These are phyloP conservation scores for Penicillium sp. DNA, from an alignment of 2,329 filamentous ascomycete species.

Conservation along the genomic window DNA sequence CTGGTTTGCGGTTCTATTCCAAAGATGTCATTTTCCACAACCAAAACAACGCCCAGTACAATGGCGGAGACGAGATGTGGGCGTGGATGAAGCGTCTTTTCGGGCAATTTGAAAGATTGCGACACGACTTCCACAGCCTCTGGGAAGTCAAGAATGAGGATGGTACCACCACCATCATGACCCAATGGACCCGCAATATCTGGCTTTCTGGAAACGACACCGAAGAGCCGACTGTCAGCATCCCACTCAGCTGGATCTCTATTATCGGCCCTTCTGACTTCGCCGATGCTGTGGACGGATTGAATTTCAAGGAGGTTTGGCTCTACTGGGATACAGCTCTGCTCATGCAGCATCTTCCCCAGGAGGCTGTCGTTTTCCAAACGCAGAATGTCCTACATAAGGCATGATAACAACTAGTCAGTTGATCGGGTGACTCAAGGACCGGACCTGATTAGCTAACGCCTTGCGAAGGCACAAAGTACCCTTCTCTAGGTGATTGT, in stretches of 20 bases:
- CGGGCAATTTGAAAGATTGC: constrained; percentile 18
- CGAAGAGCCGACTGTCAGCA: constrained; percentile 15
- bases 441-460: neutral
- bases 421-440: neutral
- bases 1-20: constrained; percentile 16
- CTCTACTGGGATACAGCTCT: constrained; percentile 18
- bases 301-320: constrained; percentile 18
- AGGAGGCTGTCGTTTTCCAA: constrained; percentile 16
- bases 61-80: constrained; percentile 23
- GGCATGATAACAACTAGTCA: neutral
- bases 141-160: constrained; percentile 19
- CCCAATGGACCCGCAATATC: constrained; percentile 16
- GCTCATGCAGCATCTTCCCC: constrained; percentile 10
- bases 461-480: neutral
- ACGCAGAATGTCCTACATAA: constrained; percentile 9
- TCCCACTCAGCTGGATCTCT: constrained; percentile 17
- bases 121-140: constrained; percentile 15
- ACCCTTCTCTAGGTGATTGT: neutral
- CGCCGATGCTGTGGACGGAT: constrained; percentile 9
- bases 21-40: constrained; percentile 18
- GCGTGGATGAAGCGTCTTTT: constrained; percentile 26
- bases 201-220: constrained; percentile 15
- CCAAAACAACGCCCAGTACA: constrained; percentile 21
- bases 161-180: constrained; percentile 12
- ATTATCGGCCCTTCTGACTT: constrained; percentile 15